Conservation (phyloP, 805 yeast genomes). For the Suhomyces sp. region DNA sequence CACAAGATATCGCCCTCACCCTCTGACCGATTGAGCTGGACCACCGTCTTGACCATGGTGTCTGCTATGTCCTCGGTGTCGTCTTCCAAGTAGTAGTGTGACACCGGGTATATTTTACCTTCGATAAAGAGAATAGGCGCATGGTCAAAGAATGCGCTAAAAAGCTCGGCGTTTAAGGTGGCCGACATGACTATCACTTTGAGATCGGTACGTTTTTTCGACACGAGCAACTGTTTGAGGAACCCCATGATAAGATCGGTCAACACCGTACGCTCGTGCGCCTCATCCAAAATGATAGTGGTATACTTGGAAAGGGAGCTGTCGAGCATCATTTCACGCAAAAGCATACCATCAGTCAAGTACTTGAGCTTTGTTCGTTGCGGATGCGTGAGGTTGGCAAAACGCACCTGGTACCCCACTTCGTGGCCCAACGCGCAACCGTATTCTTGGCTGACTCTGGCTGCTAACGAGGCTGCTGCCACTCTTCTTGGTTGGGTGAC, state of each 20-base stretch:
- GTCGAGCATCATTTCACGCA: conserved; percentile 85
- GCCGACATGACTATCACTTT: conserved; percentile 92
- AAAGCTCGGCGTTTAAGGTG: conserved; percentile 86
- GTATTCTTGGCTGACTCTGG: conserved; percentile 85
- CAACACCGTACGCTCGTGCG: conserved; percentile 92
- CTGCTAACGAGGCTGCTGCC: conserved; percentile 92
- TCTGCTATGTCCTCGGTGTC: conserved; percentile 84
- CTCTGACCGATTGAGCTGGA: conserved; percentile 77
- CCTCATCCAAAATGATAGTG: conserved; percentile 88
- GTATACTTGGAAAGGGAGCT: conserved; percentile 60
- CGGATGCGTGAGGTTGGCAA: conserved; percentile 63
- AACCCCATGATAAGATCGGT: conserved; percentile 91
- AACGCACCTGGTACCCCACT: conserved; percentile 93
- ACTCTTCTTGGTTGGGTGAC: conserved; percentile 98
- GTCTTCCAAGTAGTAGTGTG: conserved; percentile 59
- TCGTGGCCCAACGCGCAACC: conserved; percentile 74
- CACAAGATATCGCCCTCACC: conserved; percentile 88
- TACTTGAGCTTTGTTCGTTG: conserved; percentile 70
- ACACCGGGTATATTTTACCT: conserved; percentile 86
- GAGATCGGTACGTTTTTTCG: conserved; percentile 53
- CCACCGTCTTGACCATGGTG: conserved; percentile 64
- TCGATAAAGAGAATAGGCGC: conserved; percentile 87
- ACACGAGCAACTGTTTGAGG: conserved; percentile 58
- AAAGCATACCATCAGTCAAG: conserved; percentile 95
- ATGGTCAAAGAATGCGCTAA: conserved; percentile 69